phyloP scores from a whole-genome alignment of 306 rosid genomes.

The Mucuna pruriens region DNA sequence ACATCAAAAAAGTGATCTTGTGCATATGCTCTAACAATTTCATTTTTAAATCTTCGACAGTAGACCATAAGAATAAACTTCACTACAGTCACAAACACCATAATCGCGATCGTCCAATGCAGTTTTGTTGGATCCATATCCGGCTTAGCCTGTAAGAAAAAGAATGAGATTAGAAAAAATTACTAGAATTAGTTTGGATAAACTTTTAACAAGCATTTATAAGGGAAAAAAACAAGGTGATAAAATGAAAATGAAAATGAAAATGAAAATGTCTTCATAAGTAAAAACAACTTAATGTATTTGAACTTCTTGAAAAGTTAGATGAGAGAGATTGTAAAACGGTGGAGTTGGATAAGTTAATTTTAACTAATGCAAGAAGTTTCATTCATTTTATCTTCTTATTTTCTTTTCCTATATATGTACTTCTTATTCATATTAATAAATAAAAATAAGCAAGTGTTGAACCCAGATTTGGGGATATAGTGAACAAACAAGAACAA shows the following conservation, averaged over 20 bases:
- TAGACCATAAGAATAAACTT: conserved; percentile 78
- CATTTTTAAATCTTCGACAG: conserved; percentile 72
- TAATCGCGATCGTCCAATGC: conserved; percentile 74
- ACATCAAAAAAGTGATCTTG: conserved; percentile 85
- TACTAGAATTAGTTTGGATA: neutral
- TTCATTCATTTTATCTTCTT: neutral
- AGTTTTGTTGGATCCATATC: conserved; percentile 42
- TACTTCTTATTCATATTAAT: neutral
- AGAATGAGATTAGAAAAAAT: conserved; percentile 1
- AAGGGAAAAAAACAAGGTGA: neutral
- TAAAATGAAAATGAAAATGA: neutral
- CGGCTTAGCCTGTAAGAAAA: conserved; percentile 44
- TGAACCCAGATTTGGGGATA: neutral
- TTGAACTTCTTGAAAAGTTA: neutral
- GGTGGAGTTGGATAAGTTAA: neutral
- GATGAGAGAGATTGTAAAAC: neutral
- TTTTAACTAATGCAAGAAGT: neutral
- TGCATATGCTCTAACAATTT: conserved; percentile 76
- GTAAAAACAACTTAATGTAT: neutral
- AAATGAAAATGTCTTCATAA: neutral
- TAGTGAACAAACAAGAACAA: conserved; percentile 9
- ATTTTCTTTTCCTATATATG: neutral
- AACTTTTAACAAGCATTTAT: neutral
- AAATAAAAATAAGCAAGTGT: neutral
- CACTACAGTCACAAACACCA: conserved; percentile 73